These are phyloP conservation scores for Zarea fungicola DNA, from an alignment of 2,329 filamentous ascomycete species.

Conservation along the genomic window DNA sequence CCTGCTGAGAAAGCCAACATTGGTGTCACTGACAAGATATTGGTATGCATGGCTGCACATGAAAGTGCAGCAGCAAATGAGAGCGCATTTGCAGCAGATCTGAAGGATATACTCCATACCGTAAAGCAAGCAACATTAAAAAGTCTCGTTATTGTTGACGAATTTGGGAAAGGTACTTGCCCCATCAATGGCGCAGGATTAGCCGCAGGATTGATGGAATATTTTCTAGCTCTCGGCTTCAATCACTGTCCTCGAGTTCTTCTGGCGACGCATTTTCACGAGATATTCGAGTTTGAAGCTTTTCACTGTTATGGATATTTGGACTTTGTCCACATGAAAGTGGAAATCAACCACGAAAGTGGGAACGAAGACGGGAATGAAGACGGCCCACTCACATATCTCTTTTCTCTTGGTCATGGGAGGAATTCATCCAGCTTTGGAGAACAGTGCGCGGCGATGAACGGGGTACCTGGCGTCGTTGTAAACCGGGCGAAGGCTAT, in stretches of 20 bases:
- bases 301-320: conserved; percentile 47
- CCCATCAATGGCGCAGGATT: conserved; percentile 54
- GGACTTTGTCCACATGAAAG: conserved; percentile 65
- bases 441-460: conserved; percentile 77
- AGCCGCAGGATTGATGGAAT: conserved; percentile 50
- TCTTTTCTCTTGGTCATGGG: conserved; percentile 66
- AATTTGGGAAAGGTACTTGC: conserved; percentile 70
- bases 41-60: conserved; percentile 76
- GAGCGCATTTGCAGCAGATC: conserved; percentile 67
- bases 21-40: conserved; percentile 86
- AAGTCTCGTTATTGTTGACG: conserved; percentile 85
- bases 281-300: conserved; percentile 64
- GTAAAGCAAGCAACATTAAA: conserved; percentile 67
- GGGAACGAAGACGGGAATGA: conserved; percentile 35
- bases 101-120: conserved; percentile 79
- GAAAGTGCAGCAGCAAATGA: conserved; percentile 56
- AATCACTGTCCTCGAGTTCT: conserved; percentile 50
- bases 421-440: conserved; percentile 79
- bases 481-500: conserved; percentile 73
- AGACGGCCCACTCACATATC: conserved; percentile 63
- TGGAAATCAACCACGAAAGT: conserved; percentile 52
- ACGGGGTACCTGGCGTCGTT: conserved; percentile 69
- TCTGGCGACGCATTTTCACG: conserved; percentile 60
- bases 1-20: conserved; percentile 72
- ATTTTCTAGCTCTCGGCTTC: conserved; percentile 44